phyloP scores from a whole-genome alignment of 768 basidiomycete genomes.

The Tylopilus cervinicoccineus region DNA sequence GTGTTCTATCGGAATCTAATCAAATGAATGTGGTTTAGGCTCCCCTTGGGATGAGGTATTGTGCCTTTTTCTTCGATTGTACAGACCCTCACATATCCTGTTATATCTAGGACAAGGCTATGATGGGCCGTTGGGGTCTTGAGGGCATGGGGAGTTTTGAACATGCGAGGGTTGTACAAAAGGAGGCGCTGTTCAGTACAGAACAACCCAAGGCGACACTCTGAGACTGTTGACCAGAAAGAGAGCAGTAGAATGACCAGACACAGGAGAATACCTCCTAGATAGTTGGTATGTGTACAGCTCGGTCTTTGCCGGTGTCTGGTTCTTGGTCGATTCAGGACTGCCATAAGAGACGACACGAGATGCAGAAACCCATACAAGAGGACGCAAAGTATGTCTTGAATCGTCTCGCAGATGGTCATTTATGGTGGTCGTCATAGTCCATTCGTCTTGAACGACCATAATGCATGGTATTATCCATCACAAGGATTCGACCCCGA shows the following conservation, averaged over 20 bases:
- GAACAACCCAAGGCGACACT: not conserved
- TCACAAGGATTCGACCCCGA: conserved; percentile 70
- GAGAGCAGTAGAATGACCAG: not conserved
- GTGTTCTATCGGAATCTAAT: not conserved
- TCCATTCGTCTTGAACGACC: conserved; percentile 60
- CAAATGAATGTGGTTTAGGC: conserved; percentile 40
- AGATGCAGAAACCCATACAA: conserved; percentile 29
- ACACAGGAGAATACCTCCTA: not conserved
- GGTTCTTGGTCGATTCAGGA: not conserved
- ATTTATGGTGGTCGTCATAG: conserved; percentile 20
- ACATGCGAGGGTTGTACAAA: conserved; percentile 55
- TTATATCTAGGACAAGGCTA: conserved; percentile 70
- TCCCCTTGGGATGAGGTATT: conserved; percentile 91
- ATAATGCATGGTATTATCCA: conserved; percentile 81
- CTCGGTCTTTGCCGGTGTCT: conserved; percentile 25
- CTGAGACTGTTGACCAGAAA: not conserved
- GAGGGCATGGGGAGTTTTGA: conserved; percentile 90
- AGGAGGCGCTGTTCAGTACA: conserved; percentile 38
- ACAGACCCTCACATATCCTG: not conserved
- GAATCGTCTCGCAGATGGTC: not conserved
- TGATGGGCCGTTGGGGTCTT: conserved; percentile 93
- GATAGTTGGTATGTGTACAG: not conserved
- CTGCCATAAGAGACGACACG: not conserved
- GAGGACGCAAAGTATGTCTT: conserved; percentile 30
- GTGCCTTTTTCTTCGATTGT: not conserved